These are phyloP conservation scores for Stachybotrys chartarum DNA, from an alignment of 2,329 filamentous ascomycete genomes.

Conservation along the genomic window DNA sequence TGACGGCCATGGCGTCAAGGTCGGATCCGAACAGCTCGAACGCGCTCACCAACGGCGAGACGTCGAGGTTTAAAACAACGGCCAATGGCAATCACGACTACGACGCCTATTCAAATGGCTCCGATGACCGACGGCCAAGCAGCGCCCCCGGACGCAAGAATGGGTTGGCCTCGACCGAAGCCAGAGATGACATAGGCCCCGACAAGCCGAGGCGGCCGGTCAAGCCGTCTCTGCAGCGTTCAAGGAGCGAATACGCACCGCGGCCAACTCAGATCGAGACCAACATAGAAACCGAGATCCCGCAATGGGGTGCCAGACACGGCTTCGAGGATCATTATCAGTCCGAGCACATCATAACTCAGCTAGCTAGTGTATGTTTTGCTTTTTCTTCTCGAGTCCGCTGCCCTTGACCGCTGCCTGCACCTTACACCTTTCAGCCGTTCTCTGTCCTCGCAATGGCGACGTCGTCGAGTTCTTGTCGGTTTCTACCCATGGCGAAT, in stretches of 20 bases:
- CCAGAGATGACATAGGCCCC: conserved; percentile 24
- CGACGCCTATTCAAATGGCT: conserved; percentile 17
- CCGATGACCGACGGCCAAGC: conserved; percentile 32
- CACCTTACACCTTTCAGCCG: too few species aligned
- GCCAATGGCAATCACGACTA: conserved; percentile 19
- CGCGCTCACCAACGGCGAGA: conserved; percentile 20
- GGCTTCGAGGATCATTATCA: conserved; percentile 91
- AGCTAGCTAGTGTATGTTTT: conserved; percentile 67
- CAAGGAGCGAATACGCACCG: conserved; percentile 48
- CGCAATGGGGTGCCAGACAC: conserved; percentile 61
- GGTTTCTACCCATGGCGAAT: too few species aligned
- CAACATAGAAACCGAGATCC: conserved; percentile 35
- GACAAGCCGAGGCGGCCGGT: conserved; percentile 28
- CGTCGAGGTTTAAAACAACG: conserved; percentile 18
- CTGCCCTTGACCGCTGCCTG: too few species aligned
- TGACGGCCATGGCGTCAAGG: conserved; percentile 23
- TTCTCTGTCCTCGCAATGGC: too few species aligned
- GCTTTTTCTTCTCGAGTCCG: conserved; percentile 2
- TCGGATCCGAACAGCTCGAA: conserved; percentile 23
- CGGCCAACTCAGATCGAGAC: conserved; percentile 34
- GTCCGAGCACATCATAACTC: conserved; percentile 80
- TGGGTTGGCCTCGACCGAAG: conserved; percentile 15
- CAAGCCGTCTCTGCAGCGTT: conserved; percentile 47
- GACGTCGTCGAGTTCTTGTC: too few species aligned
- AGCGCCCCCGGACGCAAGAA: conserved; percentile 38